These are phyloP conservation scores for Nemania diffusa DNA, from an alignment of 2,329 filamentous ascomycete genomes.

Conservation along the genomic window DNA sequence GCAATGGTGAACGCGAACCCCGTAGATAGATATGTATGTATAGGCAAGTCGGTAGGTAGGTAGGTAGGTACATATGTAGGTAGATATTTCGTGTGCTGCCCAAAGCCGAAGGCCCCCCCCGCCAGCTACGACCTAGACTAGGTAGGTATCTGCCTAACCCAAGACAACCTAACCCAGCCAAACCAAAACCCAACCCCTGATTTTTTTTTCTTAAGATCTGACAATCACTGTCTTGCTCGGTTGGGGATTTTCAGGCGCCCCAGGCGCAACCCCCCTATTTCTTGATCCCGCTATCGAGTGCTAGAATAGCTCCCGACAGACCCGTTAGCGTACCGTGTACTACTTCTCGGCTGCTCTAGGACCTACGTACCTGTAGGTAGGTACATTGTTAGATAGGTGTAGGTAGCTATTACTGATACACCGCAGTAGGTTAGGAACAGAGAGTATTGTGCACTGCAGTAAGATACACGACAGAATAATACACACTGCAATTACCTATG, in stretches of 20 bases:
- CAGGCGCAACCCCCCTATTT: slow-evolving; percentile 25
- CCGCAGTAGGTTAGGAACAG: too few relatives aligned
- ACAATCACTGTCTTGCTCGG: slow-evolving; percentile 31
- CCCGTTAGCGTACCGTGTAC: neutral
- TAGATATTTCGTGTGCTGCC: neutral
- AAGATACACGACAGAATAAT: too few relatives aligned
- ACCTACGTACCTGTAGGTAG: too few relatives aligned
- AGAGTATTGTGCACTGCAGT: too few relatives aligned
- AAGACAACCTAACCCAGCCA: neutral
- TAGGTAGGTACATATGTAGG: neutral
- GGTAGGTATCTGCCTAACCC: neutral
- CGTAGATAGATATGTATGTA: too few relatives aligned
- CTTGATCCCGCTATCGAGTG: slow-evolving; percentile 11
- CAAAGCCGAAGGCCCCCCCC: too few relatives aligned
- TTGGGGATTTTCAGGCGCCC: slow-evolving; percentile 20
- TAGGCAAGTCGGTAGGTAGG: neutral
- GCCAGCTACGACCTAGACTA: too few relatives aligned
- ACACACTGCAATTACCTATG: too few relatives aligned
- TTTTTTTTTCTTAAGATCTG: slow-evolving; percentile 18
- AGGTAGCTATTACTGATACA: too few relatives aligned
- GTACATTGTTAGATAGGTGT: too few relatives aligned
- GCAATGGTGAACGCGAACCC: neutral
- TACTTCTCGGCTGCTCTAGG: too few relatives aligned
- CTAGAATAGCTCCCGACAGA: slow-evolving; percentile 1
- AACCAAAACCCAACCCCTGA: slow-evolving; percentile 11